These are phyloP conservation scores for Venturia nashicola DNA, from an alignment of 2,329 filamentous ascomycete genomes.

Conservation along the genomic window DNA sequence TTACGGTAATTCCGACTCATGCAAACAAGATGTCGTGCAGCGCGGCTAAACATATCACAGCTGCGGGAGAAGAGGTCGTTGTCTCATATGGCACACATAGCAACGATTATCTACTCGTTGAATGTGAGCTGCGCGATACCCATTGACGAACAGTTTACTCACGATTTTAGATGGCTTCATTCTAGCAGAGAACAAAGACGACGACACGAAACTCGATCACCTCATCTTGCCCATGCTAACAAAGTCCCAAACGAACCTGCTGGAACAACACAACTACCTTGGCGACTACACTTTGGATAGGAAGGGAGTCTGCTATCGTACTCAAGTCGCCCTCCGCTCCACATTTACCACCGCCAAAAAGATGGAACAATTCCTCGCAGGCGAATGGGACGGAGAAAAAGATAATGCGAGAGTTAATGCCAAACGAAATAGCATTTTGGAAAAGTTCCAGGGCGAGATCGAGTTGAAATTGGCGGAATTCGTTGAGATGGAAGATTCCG, in stretches of 20 bases:
- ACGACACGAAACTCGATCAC: constrained; percentile 30
- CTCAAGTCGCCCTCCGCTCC: constrained; percentile 6
- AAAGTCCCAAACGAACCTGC: constrained; percentile 18
- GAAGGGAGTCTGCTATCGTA: constrained; percentile 7
- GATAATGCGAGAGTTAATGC: not conserved
- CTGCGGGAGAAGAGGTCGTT: constrained; percentile 50
- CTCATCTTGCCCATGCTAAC: constrained; percentile 27
- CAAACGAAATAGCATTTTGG: not conserved
- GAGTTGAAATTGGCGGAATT: not conserved
- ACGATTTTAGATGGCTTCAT: constrained; percentile 29
- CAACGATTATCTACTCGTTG: constrained; percentile 60
- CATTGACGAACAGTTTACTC: not conserved
- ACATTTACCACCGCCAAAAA: not conserved
- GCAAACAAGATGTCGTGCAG: not conserved
- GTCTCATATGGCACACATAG: constrained; percentile 59
- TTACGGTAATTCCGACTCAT: not conserved
- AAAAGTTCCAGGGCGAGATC: not conserved
- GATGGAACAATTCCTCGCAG: constrained; percentile 1
- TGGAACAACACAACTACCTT: constrained; percentile 32
- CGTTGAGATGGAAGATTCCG: not conserved
- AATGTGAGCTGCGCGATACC: constrained; percentile 29
- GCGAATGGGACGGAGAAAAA: not conserved
- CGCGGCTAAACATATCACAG: constrained; percentile 11
- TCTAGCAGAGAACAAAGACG: constrained; percentile 23
- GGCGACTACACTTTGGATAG: constrained; percentile 16